Percentiles rank a stretch among this genome's conserved stretches.
These are phyloP conservation scores for Boletus rex-veris DNA, from an alignment of 768 basidiomycete species.

Conservation along the genomic window DNA sequence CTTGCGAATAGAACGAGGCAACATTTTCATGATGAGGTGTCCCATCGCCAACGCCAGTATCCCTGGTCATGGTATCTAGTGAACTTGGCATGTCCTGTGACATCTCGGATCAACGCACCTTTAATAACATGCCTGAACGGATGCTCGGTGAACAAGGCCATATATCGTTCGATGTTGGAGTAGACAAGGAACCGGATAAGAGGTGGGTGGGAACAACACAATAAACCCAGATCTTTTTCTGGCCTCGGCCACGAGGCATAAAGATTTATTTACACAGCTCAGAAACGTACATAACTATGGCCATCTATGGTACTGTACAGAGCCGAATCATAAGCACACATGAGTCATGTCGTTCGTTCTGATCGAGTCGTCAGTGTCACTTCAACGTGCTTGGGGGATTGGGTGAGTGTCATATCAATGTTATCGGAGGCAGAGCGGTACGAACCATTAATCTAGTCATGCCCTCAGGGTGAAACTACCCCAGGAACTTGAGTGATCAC, in stretches of 20 bases:
- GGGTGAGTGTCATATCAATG: not conserved
- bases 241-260: conserved; percentile 28
- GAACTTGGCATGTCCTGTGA: not conserved
- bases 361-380: conserved; percentile 9
- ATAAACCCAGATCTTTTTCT: conserved; percentile 19
- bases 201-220: conserved; percentile 26
- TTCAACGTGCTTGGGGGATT: not conserved
- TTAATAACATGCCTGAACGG: conserved; percentile 33
- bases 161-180: conserved; percentile 23
- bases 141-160: conserved; percentile 32
- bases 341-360: conserved; percentile 7
- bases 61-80: conserved; percentile 32
- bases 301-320: conserved; percentile 3
- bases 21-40: conserved; percentile 49
- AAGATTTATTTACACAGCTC: conserved; percentile 5
- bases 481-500: conserved; percentile 59
- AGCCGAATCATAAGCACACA: not conserved
- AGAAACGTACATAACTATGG: too few species aligned
- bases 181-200: conserved; percentile 17
- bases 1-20: conserved; percentile 37
- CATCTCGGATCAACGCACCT: conserved; percentile 16
- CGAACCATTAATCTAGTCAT: not conserved
- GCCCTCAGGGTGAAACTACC: conserved; percentile 21
- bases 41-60: conserved; percentile 47
- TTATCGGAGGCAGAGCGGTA: not conserved